Base-by-base conservation (phyloP, 148 eudicot genomes). In the Beta vulgaris region DNA sequence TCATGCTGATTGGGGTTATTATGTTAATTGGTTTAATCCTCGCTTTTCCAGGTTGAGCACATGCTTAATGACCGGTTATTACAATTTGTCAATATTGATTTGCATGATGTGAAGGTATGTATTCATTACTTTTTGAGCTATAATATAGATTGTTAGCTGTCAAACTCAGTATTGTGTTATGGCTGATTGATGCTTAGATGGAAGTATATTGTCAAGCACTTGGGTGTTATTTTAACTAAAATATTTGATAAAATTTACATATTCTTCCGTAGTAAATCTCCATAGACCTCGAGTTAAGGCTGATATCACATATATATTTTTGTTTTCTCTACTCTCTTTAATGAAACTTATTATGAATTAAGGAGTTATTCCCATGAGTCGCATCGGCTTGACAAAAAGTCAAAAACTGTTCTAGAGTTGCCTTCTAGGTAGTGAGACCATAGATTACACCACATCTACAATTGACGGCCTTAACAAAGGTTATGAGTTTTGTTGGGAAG, bases 41-140 rank as follows among this genome's bases (percentile, higher is more conserved):
- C 31, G 43, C 60, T 76, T 79, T 82, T 68, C 84, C 87, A 95
- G 98, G 98, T 92, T 84, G 98, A 95, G 82, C 92, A 92, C 86
- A 82, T 92, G 83, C 93, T 95, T 44, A 95, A 92, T 87, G 98
- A 92, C 71, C 83, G 93, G 74, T 76, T 95, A 80, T 87, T 86
- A 75, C 97, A 95, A 75, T 92, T 95, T 80, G 97, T 90, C 81
- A 92, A 92, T 82, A 81, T 92, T 75, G 98, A 95, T 83, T 82
- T 95, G 82, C 98, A 85, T 49, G 97, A 95, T 68, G 98, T 95
- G 72, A 95, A 95, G 98, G 98, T 94, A 91, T 48, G 46, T 12
- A 70, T 14, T 18, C 26, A 39, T 62, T 15, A n/a, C 13, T 43
- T 7, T 1, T 28, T 13, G 18, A 62, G 2, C 12, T 35, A 36